A percentile compares a stretch with the other conserved stretches of the same genome.
Evolutionary conservation across 495 filamentous ascomycete genomes (phyloP).

Genomic region (Xylaria nigripes): DNA sequence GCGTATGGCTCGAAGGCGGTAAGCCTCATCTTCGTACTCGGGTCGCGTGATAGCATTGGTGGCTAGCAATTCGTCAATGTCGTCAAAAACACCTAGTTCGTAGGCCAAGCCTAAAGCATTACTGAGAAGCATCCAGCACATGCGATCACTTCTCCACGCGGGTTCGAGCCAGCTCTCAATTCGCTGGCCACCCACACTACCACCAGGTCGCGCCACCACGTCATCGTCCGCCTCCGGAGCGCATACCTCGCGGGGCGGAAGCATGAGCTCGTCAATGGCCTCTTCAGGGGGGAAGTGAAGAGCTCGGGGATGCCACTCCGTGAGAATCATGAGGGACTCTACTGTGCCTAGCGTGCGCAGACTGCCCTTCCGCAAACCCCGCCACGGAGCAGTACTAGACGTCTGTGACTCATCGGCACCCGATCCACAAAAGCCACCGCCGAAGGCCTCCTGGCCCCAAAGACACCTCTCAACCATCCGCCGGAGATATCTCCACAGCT

Average conservation of each 20-base stretch:
- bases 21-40: conserved; percentile 59
- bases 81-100: conserved; percentile 91
- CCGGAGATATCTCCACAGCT: conserved; percentile 89
- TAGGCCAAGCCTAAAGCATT: conserved; percentile 83
- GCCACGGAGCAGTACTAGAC: conserved; percentile 52
- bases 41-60: conserved; percentile 47
- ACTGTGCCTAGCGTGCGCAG: conserved; percentile 86
- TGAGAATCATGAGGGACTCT: conserved; percentile 85
- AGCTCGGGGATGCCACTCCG: conserved; percentile 93
- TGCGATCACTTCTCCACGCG: conserved; percentile 90
- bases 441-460: conserved; percentile 93
- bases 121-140: conserved; percentile 97
- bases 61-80: conserved; percentile 54
- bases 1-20: conserved; percentile 68
- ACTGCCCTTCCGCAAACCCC: conserved; percentile 59
- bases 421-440: conserved; percentile 75
- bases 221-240: conserved; percentile 45
- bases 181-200: conserved; percentile 54
- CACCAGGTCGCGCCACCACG: conserved; percentile 34
- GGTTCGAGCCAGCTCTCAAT: conserved; percentile 95
- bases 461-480: conserved; percentile 91
- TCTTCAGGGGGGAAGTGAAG: conserved; percentile 92
- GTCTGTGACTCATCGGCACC: conserved; percentile 58
- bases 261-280: conserved; percentile 51
- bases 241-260: conserved; percentile 39